Evolutionary conservation across 257 asterid species (phyloP), one percentile per base, ranked within the genome.

Genomic region (Paulownia fortunei): DNA sequence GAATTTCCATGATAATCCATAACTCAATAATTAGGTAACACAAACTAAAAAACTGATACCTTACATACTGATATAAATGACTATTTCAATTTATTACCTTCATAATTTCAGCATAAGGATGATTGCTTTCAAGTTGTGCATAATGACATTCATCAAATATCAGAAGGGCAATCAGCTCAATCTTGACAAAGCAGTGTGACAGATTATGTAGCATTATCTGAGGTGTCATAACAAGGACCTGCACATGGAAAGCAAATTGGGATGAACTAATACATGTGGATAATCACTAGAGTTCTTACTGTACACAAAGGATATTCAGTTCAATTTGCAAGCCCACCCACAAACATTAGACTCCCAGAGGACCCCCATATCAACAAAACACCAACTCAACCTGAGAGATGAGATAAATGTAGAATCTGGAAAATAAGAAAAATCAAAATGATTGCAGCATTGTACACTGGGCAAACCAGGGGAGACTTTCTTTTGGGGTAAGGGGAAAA

Each of bases 181-280:
- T 89, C 84, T 80, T 92, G 54, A 93, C 87, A 79, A 85, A 88
- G 89, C 97, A 88, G 86, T 94, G 99, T 72, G 95, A 88, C 27
- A 96, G 86, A 86, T 85, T 83, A 74, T 86, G 93, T 72, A 90
- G 74, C 88, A 96, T 86, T 82, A 90, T 83, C 85, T 92, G 88
- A 72, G 99, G 98, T 71, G 97, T 96, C 98, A 96, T 96, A 69
- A 93, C 98, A 78, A 96, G 89, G 88, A 96, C 87, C 99, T 96
- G 96, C 81, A 86, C 55, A 80, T 56, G 51, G 77, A 74, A 74
- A 77, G 46, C 11, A 70, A 71, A 62, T 66, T 24, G 68, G 63
- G 27, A 51, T 63, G 73, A 73, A 27, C 44, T 5, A 66, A 76
- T 1, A 44, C 46, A 54, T 2, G 64, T 47, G 15, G 73, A 16